phyloP scores from a whole-genome alignment of 73 alveolate species.

The Paramecium bursaria region DNA sequence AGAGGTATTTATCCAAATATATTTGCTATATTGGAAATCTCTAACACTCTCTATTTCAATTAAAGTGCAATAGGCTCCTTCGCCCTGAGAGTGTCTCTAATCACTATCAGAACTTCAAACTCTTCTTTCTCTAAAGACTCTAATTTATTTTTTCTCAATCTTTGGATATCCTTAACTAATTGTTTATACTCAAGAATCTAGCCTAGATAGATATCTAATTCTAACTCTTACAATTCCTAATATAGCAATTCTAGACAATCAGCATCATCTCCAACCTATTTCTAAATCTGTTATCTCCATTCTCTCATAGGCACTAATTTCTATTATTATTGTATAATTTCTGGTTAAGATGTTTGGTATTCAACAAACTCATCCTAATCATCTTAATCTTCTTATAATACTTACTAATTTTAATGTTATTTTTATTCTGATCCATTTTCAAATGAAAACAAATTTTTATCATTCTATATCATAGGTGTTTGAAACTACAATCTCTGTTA shows the following conservation, averaged over 20 bases:
- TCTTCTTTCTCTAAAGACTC: slow-evolving; percentile 32
- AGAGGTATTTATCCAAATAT: too few relatives aligned
- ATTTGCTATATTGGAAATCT: too few relatives aligned
- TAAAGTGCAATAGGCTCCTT: slow-evolving; percentile 47
- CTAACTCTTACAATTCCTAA: slow-evolving; percentile 17
- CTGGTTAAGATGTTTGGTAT: too few relatives aligned
- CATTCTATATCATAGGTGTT: too few relatives aligned
- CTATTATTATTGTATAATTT: too few relatives aligned
- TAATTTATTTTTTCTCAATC: slow-evolving; percentile 25
- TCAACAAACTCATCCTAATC: too few relatives aligned
- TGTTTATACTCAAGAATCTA: slow-evolving; percentile 13
- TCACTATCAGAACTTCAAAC: slow-evolving; percentile 16
- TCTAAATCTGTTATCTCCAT: slow-evolving; percentile 26
- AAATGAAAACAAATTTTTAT: too few relatives aligned
- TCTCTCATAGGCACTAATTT: not conserved
- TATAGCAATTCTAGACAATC: slow-evolving; percentile 16
- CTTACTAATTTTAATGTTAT: too few relatives aligned
- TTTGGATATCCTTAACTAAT: slow-evolving; percentile 28
- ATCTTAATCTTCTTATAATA: too few relatives aligned
- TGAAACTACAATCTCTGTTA: too few relatives aligned
- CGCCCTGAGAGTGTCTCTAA: slow-evolving; percentile 56
- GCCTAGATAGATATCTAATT: slow-evolving; percentile 15
- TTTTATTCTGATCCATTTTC: too few relatives aligned
- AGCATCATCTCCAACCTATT: slow-evolving; percentile 47
- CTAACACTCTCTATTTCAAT: not conserved